Conservation (phyloP, 2,329 filamentous ascomycete species). For the Pseudogymnoascus sp. region DNA sequence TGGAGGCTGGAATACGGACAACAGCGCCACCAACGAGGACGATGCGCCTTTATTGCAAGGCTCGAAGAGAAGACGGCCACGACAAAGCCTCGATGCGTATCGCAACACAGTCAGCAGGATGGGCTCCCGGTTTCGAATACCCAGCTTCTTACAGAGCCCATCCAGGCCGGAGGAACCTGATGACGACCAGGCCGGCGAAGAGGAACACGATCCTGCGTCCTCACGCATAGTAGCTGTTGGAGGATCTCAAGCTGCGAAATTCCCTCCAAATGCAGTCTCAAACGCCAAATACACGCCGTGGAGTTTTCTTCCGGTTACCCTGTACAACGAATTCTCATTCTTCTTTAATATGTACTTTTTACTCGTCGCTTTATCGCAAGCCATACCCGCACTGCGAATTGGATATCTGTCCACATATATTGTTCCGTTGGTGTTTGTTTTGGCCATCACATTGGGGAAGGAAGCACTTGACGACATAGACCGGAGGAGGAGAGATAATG, state of each 20-base stretch:
- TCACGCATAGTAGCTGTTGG: slow-evolving; percentile 73
- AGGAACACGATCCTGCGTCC: slow-evolving; percentile 57
- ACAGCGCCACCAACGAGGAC: slow-evolving; percentile 53
- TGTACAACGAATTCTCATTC: slow-evolving; percentile 99
- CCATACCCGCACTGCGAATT: slow-evolving; percentile 81
- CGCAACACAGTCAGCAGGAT: slow-evolving; percentile 38
- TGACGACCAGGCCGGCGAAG: slow-evolving; percentile 38
- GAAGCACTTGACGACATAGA: slow-evolving; percentile 93
- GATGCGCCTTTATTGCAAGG: slow-evolving; percentile 64
- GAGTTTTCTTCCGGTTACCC: slow-evolving; percentile 85
- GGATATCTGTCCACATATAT: slow-evolving; percentile 94
- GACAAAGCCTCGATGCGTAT: slow-evolving; percentile 34
- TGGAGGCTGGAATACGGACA: slow-evolving; percentile 49
- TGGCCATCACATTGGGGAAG: slow-evolving; percentile 87
- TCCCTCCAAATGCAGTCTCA: slow-evolving; percentile 84
- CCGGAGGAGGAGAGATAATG: slow-evolving; percentile 75
- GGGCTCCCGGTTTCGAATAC: slow-evolving; percentile 53
- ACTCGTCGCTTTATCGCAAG: slow-evolving; percentile 87
- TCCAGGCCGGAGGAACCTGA: slow-evolving; percentile 20
- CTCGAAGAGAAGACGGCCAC: slow-evolving; percentile 18
- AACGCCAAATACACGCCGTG: slow-evolving; percentile 97
- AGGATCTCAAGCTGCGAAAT: slow-evolving; percentile 63
- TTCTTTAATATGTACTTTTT: slow-evolving; percentile 99
- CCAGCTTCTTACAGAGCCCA: slow-evolving; percentile 54
- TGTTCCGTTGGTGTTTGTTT: slow-evolving; percentile 83